Percentiles rank a stretch among this genome's conserved stretches.
Evolutionary conservation across 129 eudicot species (phyloP).

Genomic region (Flaveria sonorensis): DNA sequence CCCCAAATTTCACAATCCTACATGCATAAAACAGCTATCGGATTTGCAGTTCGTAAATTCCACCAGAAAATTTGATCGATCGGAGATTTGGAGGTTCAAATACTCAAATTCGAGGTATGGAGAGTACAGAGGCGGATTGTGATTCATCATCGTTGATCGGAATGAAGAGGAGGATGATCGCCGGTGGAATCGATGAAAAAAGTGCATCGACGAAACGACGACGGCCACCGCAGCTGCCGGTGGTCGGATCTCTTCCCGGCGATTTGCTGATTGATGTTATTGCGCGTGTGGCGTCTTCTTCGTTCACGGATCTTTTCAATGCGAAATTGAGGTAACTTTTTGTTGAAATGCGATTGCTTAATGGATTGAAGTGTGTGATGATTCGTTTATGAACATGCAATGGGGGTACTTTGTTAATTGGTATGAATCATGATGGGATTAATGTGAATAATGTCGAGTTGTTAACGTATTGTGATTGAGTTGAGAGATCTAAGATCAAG

Average conservation of each 20-base stretch:
- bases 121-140: slow-evolving; percentile 21
- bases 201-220: slow-evolving; percentile 5
- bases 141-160: slow-evolving; percentile 30
- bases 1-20: background rate
- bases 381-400: slow-evolving; percentile 14
- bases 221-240: slow-evolving; percentile 25
- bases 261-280: slow-evolving; percentile 43
- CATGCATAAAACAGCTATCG: background rate
- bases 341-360: too few species aligned
- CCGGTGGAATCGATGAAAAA: slow-evolving; percentile 7
- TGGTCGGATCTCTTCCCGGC: slow-evolving; percentile 43
- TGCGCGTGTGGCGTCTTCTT: slow-evolving; percentile 47
- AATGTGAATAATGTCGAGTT: too few species aligned
- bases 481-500: too few species aligned
- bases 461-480: too few species aligned
- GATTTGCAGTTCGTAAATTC: slow-evolving; percentile 3
- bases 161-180: slow-evolving; percentile 20
- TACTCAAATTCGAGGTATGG: slow-evolving; percentile 8
- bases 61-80: background rate
- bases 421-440: background rate
- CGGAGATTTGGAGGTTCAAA: background rate
- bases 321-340: slow-evolving; percentile 43
- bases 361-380: background rate
- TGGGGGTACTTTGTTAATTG: background rate
- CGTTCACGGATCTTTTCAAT: slow-evolving; percentile 52